Percentiles rank a stretch among this genome's conserved stretches.
Evolutionary conservation across 768 basidiomycete species (phyloP).

Genomic region (Phaeotremella fagi): DNA sequence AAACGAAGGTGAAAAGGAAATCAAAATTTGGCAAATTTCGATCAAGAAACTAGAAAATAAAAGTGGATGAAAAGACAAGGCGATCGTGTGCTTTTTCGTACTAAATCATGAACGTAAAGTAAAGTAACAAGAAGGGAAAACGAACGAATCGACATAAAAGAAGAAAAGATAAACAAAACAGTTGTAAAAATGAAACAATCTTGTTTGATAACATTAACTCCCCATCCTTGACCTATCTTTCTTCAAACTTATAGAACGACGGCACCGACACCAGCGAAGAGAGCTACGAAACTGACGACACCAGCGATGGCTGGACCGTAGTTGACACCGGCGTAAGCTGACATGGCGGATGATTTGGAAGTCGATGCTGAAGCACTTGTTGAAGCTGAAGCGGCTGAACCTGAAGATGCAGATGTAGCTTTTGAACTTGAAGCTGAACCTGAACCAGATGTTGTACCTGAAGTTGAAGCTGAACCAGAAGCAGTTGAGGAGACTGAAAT

Average conservation of each 20-base stretch:
- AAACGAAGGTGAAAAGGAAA: too few relatives aligned
- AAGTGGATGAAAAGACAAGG: too few relatives aligned
- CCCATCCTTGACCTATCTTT: too few relatives aligned
- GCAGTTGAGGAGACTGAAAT: slow-evolving; percentile 61
- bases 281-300: slow-evolving; percentile 20
- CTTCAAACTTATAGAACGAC: slow-evolving; percentile 39
- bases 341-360: slow-evolving; percentile 16
- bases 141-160: too few relatives aligned
- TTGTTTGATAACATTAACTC: too few relatives aligned
- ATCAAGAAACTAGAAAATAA: too few relatives aligned
- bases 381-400: slow-evolving; percentile 9
- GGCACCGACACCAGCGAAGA: slow-evolving; percentile 34
- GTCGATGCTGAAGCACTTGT: slow-evolving; percentile 17
- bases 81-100: too few relatives aligned
- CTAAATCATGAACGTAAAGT: too few relatives aligned
- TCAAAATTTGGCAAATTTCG: too few relatives aligned
- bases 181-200: too few relatives aligned
- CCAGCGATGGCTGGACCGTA: slow-evolving; percentile 24
- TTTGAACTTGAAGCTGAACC: slow-evolving; percentile 4
- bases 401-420: slow-evolving; percentile 5
- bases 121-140: too few relatives aligned
- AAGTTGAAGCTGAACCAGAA: slow-evolving; percentile 51
- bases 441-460: slow-evolving; percentile 12
- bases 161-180: too few relatives aligned
- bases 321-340: slow-evolving; percentile 17